Evolutionary conservation across 805 yeast species (phyloP).

Genomic region (Saccharomycopsis sp.): DNA sequence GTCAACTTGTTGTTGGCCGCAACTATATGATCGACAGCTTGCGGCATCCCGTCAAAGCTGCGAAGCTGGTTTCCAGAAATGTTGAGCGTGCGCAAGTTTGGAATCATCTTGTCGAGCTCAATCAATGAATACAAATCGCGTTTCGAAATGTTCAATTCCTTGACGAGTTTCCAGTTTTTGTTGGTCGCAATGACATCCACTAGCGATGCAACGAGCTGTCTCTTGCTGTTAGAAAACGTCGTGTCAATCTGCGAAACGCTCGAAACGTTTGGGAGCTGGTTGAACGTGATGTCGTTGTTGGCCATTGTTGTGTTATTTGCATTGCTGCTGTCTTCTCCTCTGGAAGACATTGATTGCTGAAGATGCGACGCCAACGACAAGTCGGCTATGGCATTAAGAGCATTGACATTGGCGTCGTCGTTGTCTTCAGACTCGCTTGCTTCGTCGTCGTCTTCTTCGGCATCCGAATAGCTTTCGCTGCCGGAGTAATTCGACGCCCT

Average conservation of each 20-base stretch:
- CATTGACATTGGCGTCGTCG: constrained; percentile 17
- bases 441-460: neutral
- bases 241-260: constrained; percentile 37
- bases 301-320: constrained; percentile 1
- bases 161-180: constrained; percentile 36
- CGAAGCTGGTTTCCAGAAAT: constrained; percentile 35
- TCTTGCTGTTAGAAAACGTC: constrained; percentile 41
- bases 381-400: constrained; percentile 19
- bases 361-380: constrained; percentile 14
- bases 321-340: neutral
- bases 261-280: constrained; percentile 30
- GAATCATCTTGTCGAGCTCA: constrained; percentile 37
- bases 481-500: neutral
- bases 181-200: constrained; percentile 33
- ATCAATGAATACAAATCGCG: constrained; percentile 33
- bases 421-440: neutral
- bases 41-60: constrained; percentile 37
- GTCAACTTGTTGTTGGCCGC: constrained; percentile 31
- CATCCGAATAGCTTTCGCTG: neutral
- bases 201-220: constrained; percentile 35
- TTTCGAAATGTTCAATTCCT: constrained; percentile 30
- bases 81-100: constrained; percentile 33
- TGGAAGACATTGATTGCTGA: neutral
- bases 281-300: constrained; percentile 17
- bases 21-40: constrained; percentile 29